phyloP scores from a whole-genome alignment of 495 filamentous ascomycete genomes.

The Xylona heveae region DNA sequence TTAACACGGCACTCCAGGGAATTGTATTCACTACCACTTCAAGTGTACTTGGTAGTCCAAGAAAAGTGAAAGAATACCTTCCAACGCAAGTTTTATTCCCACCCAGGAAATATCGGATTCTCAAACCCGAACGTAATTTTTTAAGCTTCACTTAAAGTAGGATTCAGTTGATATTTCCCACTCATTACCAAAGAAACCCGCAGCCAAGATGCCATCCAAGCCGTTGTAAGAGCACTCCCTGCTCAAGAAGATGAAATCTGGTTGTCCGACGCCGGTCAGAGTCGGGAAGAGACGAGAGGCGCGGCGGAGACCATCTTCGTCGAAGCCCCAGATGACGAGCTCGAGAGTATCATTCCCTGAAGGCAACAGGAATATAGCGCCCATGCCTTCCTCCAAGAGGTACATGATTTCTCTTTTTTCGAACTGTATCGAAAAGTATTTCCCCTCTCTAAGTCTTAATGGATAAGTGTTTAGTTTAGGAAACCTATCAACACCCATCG shows the following conservation, averaged over 20 bases:
- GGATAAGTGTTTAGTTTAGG: too few relatives aligned
- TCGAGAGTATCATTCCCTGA: conserved; percentile 23
- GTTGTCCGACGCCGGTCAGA: conserved; percentile 35
- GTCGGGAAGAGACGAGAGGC: conserved; percentile 34
- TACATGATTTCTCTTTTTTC: conserved; percentile 7
- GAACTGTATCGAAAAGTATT: not conserved
- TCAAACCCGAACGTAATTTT: too few relatives aligned
- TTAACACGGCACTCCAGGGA: too few relatives aligned
- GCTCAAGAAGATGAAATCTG: conserved; percentile 29
- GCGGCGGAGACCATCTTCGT: conserved; percentile 21
- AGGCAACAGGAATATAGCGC: conserved; percentile 27
- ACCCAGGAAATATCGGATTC: too few relatives aligned
- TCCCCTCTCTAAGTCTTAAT: not conserved
- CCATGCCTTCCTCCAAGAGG: conserved; percentile 17
- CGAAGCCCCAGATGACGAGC: conserved; percentile 32
- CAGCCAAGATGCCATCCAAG: conserved; percentile 26
- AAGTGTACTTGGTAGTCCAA: too few relatives aligned
- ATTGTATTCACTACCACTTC: too few relatives aligned
- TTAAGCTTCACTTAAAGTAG: conserved; percentile 12
- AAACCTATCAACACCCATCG: conserved; percentile 8
- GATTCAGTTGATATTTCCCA: conserved; percentile 29
- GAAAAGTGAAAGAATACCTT: too few relatives aligned
- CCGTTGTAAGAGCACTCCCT: conserved; percentile 26
- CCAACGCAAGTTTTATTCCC: too few relatives aligned
- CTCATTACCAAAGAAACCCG: conserved; percentile 31